Evolutionary conservation across 2,329 filamentous ascomycete genomes (phyloP), one percentile per base, ranked within the genome.

Genomic region (Didymella pinodella): DNA sequence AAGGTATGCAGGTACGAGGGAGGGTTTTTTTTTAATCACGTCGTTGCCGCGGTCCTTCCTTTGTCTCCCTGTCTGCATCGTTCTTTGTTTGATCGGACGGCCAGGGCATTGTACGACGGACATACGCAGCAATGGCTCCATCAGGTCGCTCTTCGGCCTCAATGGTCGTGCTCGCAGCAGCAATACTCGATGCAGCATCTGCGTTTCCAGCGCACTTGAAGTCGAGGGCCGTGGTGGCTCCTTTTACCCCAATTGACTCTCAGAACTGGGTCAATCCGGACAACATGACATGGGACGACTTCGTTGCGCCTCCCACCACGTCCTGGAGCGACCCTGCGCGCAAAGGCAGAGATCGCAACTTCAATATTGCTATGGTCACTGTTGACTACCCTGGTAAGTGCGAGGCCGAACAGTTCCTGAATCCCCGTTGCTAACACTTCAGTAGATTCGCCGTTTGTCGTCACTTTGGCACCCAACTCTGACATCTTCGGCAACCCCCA

Each of bases 191-290:
- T 20, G 29, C 63, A 10, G 62, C 50, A 12, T 59, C 61, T 14
- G 66, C 65, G 10, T 52, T 62, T n/a, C 66, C 66, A 44, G 65
- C 67, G 28, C 56, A 67, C 3, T 54, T 61, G 18, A 58, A 61
- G 38, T 54, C 60, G 14, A 62, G 49, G 22, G 58, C 63, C 25
- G 44, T 40, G n/a, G 63, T 60, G 18, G 77, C 82, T 44, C 82
- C 83, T 0, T 85, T 85, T 64, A 72, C 77, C 16, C 73, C 82
- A 3, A 75, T 85, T 34, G 83, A 85, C 63, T 77, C 79, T 38
- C 83, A 85, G 66, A 77, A 81, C 32, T 84, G 82, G 80, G 80
- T 82, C 7, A 84, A 84, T 57, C 82, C 82, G 0, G 82, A 84
- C 61, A 79, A 83, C 67, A 84, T 85, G 82, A 83, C 81, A 12